Conservation (phyloP, 1,139 yeast species). For the Debaryomyces fabryi region DNA sequence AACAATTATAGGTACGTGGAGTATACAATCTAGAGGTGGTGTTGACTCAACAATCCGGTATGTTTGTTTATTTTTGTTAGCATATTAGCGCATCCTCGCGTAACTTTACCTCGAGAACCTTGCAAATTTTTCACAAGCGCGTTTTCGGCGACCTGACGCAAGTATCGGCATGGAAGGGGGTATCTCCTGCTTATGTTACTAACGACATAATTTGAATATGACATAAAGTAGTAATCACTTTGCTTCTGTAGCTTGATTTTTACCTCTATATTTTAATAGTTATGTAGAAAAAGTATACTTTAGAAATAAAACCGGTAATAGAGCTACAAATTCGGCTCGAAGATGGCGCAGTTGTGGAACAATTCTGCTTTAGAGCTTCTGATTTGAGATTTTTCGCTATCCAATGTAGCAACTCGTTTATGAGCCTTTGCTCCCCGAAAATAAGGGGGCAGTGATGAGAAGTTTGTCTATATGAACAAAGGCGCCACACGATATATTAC, state of each 20-base stretch:
- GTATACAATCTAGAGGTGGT: neutral
- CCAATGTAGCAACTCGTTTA: neutral
- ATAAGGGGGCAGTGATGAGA: neutral
- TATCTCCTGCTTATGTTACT: too few relatives aligned
- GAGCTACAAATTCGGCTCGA: neutral
- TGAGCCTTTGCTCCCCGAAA: neutral
- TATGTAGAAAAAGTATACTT: too few relatives aligned
- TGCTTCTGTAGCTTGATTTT: neutral
- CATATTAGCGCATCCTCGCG: neutral
- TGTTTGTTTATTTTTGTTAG: neutral
- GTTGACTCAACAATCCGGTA: constrained; percentile 1
- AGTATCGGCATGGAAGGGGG: neutral
- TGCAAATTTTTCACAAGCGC: neutral
- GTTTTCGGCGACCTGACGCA: neutral
- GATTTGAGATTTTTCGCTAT: neutral
- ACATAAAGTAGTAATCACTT: neutral
- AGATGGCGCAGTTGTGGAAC: neutral
- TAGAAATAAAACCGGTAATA: neutral
- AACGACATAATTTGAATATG: neutral
- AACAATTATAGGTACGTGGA: constrained; percentile 6
- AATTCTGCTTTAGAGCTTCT: neutral
- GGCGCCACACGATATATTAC: neutral
- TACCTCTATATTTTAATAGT: too few relatives aligned
- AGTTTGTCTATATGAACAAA: neutral
- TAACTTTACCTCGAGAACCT: neutral